Evolutionary conservation across 1,284 basidiomycete species (phyloP), one percentile per base, ranked within the genome.

Genomic region (Peniophora sp.): DNA sequence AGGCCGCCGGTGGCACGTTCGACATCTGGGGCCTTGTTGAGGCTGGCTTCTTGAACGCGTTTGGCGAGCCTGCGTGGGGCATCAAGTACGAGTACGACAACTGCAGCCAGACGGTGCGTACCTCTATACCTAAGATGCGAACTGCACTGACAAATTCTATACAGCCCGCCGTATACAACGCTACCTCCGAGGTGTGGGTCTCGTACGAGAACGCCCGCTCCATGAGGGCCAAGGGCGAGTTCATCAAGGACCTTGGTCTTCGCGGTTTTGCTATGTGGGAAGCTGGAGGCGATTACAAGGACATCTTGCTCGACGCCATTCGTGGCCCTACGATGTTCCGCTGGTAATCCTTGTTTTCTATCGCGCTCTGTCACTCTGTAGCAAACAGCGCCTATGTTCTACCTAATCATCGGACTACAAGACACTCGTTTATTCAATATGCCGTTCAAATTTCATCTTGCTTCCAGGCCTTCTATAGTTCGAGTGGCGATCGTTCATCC

Each of bases 91-190:
- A 64, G 16, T 84, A 70, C 56, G 79, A 84, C 55, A 58, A 71
- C 2, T 86, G 83, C 65, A 80, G 75, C 53, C 69, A 84, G 65
- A 85, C 84, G 51, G 82, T 84, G 53, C 52, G 79, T 64, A 46
- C 20, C 36, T 47, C n/a, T n/a, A n/a, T 8, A 23, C n/a, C 2
- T 23, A 8, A 22, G 25, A 17, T n/a, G 23, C 9, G 5, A 22
- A 17, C n/a, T 14, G 9, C 17, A n/a, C 27, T 32, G 27, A 32
- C 27, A 32, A 12, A 38, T 10, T 24, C n/a, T n/a, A n/a, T 22
- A 12, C 54, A 85, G 82, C 79, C 83, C 2, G 81, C 73, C 53
- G 69, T 83, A 14, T 85, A 82, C 60, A 71, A 81, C 58, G 53
- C 67, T 22, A 68, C 65, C 1, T 68, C 69, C 0, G 65, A 75